phyloP scores from a whole-genome alignment of 345 rosid genomes.

The Kernera saxatilis region DNA sequence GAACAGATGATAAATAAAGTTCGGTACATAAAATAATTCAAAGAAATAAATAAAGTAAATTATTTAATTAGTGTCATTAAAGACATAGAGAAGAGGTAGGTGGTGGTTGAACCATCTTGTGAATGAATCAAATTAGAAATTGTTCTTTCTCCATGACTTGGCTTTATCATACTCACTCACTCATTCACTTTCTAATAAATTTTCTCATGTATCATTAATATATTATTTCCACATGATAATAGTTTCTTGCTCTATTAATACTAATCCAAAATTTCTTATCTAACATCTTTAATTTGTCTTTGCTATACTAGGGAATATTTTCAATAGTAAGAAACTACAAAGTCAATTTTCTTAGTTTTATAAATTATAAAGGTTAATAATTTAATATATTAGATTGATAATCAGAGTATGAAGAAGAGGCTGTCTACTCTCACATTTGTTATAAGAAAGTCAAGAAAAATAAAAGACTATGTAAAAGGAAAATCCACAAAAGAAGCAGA shows the following conservation, averaged over 20 bases:
- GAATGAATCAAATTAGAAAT: slow-evolving; percentile 7
- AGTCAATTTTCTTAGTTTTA: not conserved
- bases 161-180: not conserved
- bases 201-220: not conserved
- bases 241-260: not conserved
- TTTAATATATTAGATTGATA: no score
- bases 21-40: not conserved
- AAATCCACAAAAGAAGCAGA: no score
- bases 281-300: not conserved
- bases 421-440: no score
- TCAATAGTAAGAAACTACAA: not conserved
- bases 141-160: not conserved
- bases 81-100: slow-evolving; percentile 34
- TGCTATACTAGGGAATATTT: not conserved
- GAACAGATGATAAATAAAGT: not conserved
- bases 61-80: not conserved
- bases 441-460: no score
- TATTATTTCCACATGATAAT: not conserved
- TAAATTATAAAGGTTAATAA: not conserved
- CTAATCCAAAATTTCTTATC: not conserved
- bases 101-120: slow-evolving; percentile 68
- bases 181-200: not conserved
- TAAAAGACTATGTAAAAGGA: no score
- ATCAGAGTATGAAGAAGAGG: no score
- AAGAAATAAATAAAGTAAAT: slow-evolving; percentile 21